Evolutionary conservation across 2,329 filamentous ascomycete species (phyloP).

Genomic region (Pyrenochaeta sp.): DNA sequence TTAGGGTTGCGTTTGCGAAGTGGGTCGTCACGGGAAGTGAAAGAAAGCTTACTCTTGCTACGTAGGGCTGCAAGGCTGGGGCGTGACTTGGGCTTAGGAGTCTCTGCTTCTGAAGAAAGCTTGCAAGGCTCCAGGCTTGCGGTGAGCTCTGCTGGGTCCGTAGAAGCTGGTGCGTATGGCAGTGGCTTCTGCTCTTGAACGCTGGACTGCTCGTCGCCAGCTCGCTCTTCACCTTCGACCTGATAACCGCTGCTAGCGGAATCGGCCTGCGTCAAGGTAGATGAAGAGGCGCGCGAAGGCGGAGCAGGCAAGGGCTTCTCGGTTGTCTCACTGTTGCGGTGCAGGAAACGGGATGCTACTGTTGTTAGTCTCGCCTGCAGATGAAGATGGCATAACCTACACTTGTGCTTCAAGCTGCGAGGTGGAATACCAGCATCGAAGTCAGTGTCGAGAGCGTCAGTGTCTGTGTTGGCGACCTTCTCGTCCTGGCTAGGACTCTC

Average conservation of each 20-base stretch:
- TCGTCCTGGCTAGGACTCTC: slow-evolving; percentile 24
- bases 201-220: neutral
- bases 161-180: neutral
- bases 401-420: slow-evolving; percentile 17
- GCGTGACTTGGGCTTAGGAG: slow-evolving; percentile 10
- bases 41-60: slow-evolving; percentile 16
- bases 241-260: no score
- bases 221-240: no score
- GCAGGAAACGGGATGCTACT: slow-evolving; percentile 21
- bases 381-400: no score
- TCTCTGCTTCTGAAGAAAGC: neutral
- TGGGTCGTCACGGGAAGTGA: neutral
- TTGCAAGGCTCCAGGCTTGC: neutral
- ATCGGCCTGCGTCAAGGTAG: no score
- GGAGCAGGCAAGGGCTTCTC: slow-evolving; percentile 11
- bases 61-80: slow-evolving; percentile 20
- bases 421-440: slow-evolving; percentile 25
- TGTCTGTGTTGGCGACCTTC: slow-evolving; percentile 13
- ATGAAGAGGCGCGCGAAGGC: slow-evolving; percentile 3
- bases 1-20: neutral
- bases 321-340: slow-evolving; percentile 8
- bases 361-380: neutral
- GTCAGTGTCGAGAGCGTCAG: neutral
- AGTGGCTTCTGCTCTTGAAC: neutral
- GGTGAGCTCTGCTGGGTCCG: neutral